Evolutionary conservation across 2,329 filamentous ascomycete genomes (phyloP).

Genomic region (Exutisphaerella laricina): DNA sequence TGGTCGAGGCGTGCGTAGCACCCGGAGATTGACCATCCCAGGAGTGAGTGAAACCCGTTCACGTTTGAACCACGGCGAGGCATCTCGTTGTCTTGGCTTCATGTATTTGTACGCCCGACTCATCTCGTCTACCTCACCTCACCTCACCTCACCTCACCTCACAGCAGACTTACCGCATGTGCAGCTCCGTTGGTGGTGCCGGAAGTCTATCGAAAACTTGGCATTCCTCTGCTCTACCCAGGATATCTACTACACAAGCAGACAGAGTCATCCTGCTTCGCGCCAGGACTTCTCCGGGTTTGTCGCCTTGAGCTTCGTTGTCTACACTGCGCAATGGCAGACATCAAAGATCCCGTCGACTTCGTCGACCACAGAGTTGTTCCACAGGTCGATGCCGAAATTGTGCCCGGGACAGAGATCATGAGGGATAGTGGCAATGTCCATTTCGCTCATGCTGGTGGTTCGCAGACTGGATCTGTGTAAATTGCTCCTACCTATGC

Average conservation of each 20-base stretch:
- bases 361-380: constrained; percentile 15
- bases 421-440: constrained; percentile 27
- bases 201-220: neutral
- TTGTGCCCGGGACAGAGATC: constrained; percentile 29
- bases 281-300: too few relatives aligned
- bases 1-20: neutral
- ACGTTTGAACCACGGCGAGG: too few relatives aligned
- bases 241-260: neutral
- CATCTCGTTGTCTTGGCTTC: too few relatives aligned
- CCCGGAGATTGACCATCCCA: neutral
- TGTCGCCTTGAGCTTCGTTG: neutral
- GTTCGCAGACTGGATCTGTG: constrained; percentile 24
- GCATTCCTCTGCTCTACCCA: neutral
- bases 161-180: constrained; percentile 3
- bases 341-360: constrained; percentile 3
- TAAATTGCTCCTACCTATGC: constrained; percentile 9
- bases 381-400: constrained; percentile 24
- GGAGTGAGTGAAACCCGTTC: too few relatives aligned
- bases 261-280: too few relatives aligned
- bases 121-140: too few relatives aligned
- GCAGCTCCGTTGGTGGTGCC: constrained; percentile 3
- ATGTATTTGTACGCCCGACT: too few relatives aligned
- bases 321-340: constrained; percentile 7
- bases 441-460: constrained; percentile 27
- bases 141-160: too few relatives aligned